phyloP scores from a whole-genome alignment of 2,329 filamentous ascomycete species.

The Xylariaceae sp. region DNA sequence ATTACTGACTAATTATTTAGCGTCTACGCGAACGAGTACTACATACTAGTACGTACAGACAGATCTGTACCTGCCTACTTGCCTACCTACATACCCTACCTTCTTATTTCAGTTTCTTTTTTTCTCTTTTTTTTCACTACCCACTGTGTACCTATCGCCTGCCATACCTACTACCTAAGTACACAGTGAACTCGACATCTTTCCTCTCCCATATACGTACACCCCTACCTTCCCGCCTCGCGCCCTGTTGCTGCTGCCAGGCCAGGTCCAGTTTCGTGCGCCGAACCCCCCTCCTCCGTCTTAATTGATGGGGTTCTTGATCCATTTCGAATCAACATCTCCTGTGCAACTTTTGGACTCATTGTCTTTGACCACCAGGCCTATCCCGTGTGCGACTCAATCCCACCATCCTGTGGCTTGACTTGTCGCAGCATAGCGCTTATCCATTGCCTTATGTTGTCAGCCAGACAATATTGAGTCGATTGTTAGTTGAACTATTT shows the following conservation, averaged over 20 bases:
- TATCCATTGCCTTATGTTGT: slow-evolving; percentile 16
- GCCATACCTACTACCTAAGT: too few species aligned
- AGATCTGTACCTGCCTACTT: too few species aligned
- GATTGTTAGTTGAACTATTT: neutral
- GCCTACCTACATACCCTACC: neutral
- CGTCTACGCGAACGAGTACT: neutral
- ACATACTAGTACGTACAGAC: too few species aligned
- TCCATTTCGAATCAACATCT: slow-evolving; percentile 26
- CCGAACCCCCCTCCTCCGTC: slow-evolving; percentile 19
- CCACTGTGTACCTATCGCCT: too few species aligned
- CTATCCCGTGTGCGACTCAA: slow-evolving; percentile 24
- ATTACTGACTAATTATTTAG: too few species aligned
- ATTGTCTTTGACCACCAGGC: slow-evolving; percentile 19
- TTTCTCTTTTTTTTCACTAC: too few species aligned
- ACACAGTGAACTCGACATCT: neutral
- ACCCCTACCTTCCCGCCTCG: slow-evolving; percentile 10
- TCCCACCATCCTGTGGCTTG: slow-evolving; percentile 12
- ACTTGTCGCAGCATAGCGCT: slow-evolving; percentile 17
- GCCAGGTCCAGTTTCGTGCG: slow-evolving; percentile 16
- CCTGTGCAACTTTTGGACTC: slow-evolving; percentile 20
- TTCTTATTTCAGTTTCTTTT: too few species aligned
- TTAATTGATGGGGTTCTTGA: slow-evolving; percentile 11
- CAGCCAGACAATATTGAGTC: neutral
- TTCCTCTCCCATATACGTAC: neutral
- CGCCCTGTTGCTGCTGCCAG: slow-evolving; percentile 20